These are phyloP conservation scores for Gautieria morchelliformis DNA, from an alignment of 768 basidiomycete species.

Conservation along the genomic window DNA sequence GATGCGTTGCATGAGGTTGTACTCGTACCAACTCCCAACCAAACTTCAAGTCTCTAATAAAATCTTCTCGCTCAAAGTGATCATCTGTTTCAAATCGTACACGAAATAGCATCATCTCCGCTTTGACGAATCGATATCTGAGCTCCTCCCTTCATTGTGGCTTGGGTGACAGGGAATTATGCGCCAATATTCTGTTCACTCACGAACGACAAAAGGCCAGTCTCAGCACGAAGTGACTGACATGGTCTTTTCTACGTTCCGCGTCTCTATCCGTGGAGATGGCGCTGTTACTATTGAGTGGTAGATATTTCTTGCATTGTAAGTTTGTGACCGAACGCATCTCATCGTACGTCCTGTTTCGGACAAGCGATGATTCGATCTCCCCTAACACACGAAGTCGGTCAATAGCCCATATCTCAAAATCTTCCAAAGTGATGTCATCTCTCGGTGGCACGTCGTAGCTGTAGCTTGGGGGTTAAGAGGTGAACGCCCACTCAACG, in stretches of 20 bases:
- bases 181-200: constrained; percentile 24
- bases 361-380: constrained; percentile 81
- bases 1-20: not conserved
- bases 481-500: constrained; percentile 15
- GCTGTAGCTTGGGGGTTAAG: constrained; percentile 32
- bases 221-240: constrained; percentile 89
- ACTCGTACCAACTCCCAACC: constrained; percentile 50
- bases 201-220: constrained; percentile 96
- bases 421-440: constrained; percentile 92
- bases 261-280: constrained; percentile 36
- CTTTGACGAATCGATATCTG: constrained; percentile 77
- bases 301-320: constrained; percentile 71
- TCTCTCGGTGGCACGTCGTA: constrained; percentile 79
- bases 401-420: constrained; percentile 85
- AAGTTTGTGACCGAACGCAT: constrained; percentile 48
- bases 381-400: constrained; percentile 81
- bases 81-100: constrained; percentile 68
- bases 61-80: constrained; percentile 45
- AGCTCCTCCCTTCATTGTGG: constrained; percentile 67
- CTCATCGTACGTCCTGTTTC: constrained; percentile 77
- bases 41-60: constrained; percentile 57
- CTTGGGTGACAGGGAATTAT: not conserved
- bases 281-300: constrained; percentile 51
- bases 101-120: constrained; percentile 77
- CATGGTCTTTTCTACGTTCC: constrained; percentile 74